These are phyloP conservation scores for Coix lacrymajobi DNA, from an alignment of 176 grass and related monocot species.

Conservation along the genomic window DNA sequence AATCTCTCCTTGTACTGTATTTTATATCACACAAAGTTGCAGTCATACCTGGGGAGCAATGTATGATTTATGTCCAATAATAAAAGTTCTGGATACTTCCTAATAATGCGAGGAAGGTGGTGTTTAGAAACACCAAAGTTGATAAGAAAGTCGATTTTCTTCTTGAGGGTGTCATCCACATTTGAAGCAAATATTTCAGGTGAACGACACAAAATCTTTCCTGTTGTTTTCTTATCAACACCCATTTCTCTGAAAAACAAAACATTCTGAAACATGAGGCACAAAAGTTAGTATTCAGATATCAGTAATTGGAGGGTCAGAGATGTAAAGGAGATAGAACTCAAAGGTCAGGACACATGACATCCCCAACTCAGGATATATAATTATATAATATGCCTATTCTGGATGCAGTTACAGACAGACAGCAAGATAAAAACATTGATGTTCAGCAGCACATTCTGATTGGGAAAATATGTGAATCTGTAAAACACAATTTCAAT, in stretches of 20 bases:
- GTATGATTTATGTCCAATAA: constrained; percentile 66
- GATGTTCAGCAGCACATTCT: neutral
- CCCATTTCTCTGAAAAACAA: constrained; percentile 62
- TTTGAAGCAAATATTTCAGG: constrained; percentile 78
- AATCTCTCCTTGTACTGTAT: neutral
- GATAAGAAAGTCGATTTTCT: constrained; percentile 64
- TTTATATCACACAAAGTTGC: neutral
- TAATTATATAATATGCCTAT: neutral
- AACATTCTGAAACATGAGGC: constrained; percentile 29
- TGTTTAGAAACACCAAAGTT: constrained; percentile 69
- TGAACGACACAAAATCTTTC: constrained; percentile 54
- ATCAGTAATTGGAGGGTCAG: neutral
- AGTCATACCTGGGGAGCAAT: constrained; percentile 65
- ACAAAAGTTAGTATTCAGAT: constrained; percentile 4
- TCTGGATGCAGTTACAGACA: neutral
- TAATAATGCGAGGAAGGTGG: constrained; percentile 66
- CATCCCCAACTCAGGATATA: constrained; percentile 4
- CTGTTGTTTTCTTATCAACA: constrained; percentile 49
- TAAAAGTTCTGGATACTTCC: constrained; percentile 84
- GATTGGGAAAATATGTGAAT: neutral
- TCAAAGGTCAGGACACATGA: neutral
- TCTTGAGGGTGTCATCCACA: constrained; percentile 75
- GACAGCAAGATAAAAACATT: neutral
- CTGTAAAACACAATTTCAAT: neutral
- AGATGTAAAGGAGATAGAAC: neutral